Conservation (phyloP, 805 yeast species). For the Candida palmyrensis region DNA sequence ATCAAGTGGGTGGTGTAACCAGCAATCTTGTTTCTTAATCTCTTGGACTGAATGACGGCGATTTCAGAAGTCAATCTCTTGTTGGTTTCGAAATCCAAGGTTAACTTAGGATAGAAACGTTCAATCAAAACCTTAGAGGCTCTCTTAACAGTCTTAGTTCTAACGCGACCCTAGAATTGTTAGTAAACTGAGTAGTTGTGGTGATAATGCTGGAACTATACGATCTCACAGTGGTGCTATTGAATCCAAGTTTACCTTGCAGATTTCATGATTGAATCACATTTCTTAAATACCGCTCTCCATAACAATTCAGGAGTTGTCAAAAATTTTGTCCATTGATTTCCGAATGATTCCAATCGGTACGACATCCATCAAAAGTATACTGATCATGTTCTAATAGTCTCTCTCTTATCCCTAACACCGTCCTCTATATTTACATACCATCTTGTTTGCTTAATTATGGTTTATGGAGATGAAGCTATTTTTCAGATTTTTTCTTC, state of each 20-base stretch:
- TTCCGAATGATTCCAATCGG: too few relatives aligned
- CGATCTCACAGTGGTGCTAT: too few relatives aligned
- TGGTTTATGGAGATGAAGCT: conserved; percentile 7
- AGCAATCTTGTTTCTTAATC: conserved; percentile 99
- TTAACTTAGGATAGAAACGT: conserved; percentile 99
- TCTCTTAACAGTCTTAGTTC: conserved; percentile 99
- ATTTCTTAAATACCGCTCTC: too few relatives aligned
- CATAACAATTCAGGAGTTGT: too few relatives aligned
- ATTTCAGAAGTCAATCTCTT: conserved; percentile 98
- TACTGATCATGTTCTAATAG: neutral
- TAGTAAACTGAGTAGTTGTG: too few relatives aligned
- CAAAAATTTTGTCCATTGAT: too few relatives aligned
- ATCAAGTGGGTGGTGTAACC: conserved; percentile 99
- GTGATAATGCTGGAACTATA: too few relatives aligned
- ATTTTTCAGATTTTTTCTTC: conserved; percentile 8
- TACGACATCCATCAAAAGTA: too few relatives aligned
- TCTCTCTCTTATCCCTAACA: neutral
- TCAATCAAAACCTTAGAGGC: conserved; percentile 99
- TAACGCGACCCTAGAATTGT: conserved; percentile 91
- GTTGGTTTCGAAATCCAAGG: conserved; percentile 99
- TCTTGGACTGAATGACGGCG: conserved; percentile 98
- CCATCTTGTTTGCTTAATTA: conserved; percentile 28
- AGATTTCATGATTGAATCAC: too few relatives aligned
- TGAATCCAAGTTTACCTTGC: too few relatives aligned
- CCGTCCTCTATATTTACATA: conserved; percentile 21